Evolutionary conservation across 345 rosid species (phyloP).

Genomic region (Turritis glabra): DNA sequence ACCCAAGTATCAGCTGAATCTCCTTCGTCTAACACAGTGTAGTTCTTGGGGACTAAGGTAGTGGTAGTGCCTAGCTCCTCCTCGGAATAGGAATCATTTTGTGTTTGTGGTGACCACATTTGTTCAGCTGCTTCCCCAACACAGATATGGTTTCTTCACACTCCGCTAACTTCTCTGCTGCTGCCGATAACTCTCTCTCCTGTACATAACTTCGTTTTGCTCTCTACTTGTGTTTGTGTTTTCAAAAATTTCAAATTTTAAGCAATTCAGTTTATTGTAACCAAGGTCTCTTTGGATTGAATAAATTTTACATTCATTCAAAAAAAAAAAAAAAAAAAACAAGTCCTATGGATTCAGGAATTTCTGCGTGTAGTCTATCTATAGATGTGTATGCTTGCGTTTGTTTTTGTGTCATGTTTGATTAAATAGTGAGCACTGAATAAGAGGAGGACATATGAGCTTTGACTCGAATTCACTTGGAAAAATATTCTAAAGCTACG

Average conservation of each 20-base stretch:
- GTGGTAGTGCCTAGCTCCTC: slow-evolving; percentile 48
- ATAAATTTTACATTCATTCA: too few species aligned
- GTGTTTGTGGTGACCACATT: slow-evolving; percentile 45
- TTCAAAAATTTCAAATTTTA: neutral
- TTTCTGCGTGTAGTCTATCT: neutral
- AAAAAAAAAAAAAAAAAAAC: too few species aligned
- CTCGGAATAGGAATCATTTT: slow-evolving; percentile 26
- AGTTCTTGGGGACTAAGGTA: slow-evolving; percentile 44
- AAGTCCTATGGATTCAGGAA: neutral
- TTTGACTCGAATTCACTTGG: neutral
- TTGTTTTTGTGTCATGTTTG: neutral
- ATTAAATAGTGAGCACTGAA: neutral
- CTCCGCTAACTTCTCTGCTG: slow-evolving; percentile 91
- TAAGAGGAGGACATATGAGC: neutral
- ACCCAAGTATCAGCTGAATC: slow-evolving; percentile 22
- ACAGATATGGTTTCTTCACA: slow-evolving; percentile 95
- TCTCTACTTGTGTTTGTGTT: too few species aligned
- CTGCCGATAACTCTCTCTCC: slow-evolving; percentile 83
- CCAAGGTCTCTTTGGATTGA: too few species aligned
- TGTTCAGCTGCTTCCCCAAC: slow-evolving; percentile 79
- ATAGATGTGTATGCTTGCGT: neutral
- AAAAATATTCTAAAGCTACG: neutral
- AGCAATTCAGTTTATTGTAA: too few species aligned
- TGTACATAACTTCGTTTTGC: slow-evolving; percentile 31
- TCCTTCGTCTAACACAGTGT: slow-evolving; percentile 14